phyloP scores from a whole-genome alignment of 2,329 filamentous ascomycete genomes.

The Alternaria tenuissima region DNA sequence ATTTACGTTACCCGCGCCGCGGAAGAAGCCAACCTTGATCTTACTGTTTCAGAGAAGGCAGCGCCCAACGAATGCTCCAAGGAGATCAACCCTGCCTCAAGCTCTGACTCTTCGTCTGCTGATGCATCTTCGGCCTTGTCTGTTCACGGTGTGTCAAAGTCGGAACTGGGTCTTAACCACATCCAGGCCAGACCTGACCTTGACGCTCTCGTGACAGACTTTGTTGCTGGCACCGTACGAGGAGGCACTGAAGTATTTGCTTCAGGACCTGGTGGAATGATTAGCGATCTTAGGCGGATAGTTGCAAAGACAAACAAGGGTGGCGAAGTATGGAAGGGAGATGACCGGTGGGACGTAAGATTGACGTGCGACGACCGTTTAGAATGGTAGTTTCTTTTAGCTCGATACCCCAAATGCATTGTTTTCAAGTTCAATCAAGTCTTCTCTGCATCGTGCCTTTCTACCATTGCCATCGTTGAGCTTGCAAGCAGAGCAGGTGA shows the following conservation, averaged over 20 bases:
- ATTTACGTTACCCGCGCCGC: conserved; percentile 45
- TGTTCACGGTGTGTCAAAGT: conserved; percentile 41
- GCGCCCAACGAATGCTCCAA: conserved; percentile 27
- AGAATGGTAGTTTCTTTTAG: conserved; percentile 36
- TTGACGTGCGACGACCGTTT: conserved; percentile 45
- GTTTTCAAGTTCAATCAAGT: neutral
- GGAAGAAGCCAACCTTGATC: conserved; percentile 29
- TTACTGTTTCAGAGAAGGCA: conserved; percentile 30
- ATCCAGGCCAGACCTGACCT: conserved; percentile 36
- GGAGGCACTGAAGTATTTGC: conserved; percentile 44
- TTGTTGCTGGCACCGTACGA: conserved; percentile 31
- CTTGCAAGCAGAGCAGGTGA: neutral
- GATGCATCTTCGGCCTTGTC: conserved; percentile 36
- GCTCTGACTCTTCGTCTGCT: conserved; percentile 24
- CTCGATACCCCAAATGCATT: conserved; percentile 34
- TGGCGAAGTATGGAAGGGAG: conserved; percentile 44
- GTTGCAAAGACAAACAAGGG: conserved; percentile 43
- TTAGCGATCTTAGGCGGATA: conserved; percentile 44
- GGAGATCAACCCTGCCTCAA: conserved; percentile 32
- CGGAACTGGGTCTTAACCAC: conserved; percentile 37
- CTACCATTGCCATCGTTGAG: neutral
- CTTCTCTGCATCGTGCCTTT: neutral
- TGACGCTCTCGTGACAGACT: conserved; percentile 29
- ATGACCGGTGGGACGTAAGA: conserved; percentile 41
- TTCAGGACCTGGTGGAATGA: conserved; percentile 43